Percentiles rank a stretch among this genome's conserved stretches.
Conservation (phyloP, 2,329 filamentous ascomycete species). For the Beauveria sp. region DNA sequence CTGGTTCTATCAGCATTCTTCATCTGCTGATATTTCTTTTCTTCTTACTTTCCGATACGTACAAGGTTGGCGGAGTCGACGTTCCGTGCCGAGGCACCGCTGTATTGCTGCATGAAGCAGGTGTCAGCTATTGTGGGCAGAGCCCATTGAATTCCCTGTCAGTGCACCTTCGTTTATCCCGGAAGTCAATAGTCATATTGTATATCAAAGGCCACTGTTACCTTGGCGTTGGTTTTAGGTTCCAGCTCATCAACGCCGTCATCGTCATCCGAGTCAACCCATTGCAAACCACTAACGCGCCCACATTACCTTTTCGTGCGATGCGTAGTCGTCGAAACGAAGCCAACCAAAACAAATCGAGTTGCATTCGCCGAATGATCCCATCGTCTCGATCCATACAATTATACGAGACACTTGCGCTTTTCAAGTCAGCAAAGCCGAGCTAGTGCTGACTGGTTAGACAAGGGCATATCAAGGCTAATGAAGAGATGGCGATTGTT, state of each 20-base stretch:
- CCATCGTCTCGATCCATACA: constrained; percentile 14
- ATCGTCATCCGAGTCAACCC: constrained; percentile 18
- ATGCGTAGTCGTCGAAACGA: constrained; percentile 18
- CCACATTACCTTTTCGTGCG: constrained; percentile 12
- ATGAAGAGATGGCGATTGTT: too few species aligned
- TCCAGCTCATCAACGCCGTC: background rate
- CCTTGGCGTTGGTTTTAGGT: too few species aligned
- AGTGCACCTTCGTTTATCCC: too few species aligned
- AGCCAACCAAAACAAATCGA: constrained; percentile 24
- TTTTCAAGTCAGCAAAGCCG: background rate
- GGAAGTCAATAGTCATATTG: too few species aligned
- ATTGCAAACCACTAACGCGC: constrained; percentile 20
- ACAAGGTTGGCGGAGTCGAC: background rate
- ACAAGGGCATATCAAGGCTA: too few species aligned
- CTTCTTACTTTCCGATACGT: too few species aligned
- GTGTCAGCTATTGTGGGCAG: background rate
- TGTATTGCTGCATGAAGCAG: background rate
- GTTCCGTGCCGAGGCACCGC: background rate
- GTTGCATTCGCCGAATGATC: constrained; percentile 21
- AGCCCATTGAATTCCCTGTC: background rate
- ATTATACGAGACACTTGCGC: background rate
- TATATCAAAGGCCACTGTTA: too few species aligned
- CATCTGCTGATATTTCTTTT: too few species aligned
- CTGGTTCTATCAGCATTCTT: too few species aligned
- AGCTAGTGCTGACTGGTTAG: too few species aligned